Base-by-base conservation (phyloP, 179 eudicot species). In the Patellifolia procumbens region DNA sequence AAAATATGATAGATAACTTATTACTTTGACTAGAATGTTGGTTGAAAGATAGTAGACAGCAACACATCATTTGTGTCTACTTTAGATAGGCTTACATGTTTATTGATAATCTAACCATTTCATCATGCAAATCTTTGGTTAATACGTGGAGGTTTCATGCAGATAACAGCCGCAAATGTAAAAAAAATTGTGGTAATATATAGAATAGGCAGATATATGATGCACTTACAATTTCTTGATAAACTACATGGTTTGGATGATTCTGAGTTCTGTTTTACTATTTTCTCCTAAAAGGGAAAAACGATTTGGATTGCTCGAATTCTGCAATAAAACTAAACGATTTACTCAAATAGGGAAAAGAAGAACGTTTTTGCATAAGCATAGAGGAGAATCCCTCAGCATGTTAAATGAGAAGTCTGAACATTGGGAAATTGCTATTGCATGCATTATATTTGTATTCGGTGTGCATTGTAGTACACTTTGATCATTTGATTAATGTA, bases 11-110 rank as follows among this genome's bases (percentile, higher is more conserved):
- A 22, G 49, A 48, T 42, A 16, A 70, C 24, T 48, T 29, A 29
- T 10, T 49, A 12, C 20, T 55, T 55, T 55, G 55, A 70, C 53
- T 39, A 49, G n/a, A 32, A 49, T 51, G 60, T 70, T 69, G 51
- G 73, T 69, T 70, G 43, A 70, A 48, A 43, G 53, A 24, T 48
- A 70, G 60, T 51, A 70, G 73, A 49, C 42, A 48, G 55, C 22
- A 52, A 46, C 19, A 64, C 61, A 39, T 63, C 26, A 73, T 73
- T 73, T 43, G 16, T 73, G 67, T 17, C 51, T 46, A 26, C 42
- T 59, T 15, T 7, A 7, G 55, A 31, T 42, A 22, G 48, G 70
- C 77, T 74, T 51, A 74, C 37, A 26, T 43, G 24, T 59, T 2
- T 11, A n/a, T 13, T 22, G 52, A 71, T 28, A 63, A 49, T 73